Percentiles rank a stretch among this genome's conserved stretches.
phyloP scores from a whole-genome alignment of 805 yeast genomes.

The Monosporozyma unispora region DNA sequence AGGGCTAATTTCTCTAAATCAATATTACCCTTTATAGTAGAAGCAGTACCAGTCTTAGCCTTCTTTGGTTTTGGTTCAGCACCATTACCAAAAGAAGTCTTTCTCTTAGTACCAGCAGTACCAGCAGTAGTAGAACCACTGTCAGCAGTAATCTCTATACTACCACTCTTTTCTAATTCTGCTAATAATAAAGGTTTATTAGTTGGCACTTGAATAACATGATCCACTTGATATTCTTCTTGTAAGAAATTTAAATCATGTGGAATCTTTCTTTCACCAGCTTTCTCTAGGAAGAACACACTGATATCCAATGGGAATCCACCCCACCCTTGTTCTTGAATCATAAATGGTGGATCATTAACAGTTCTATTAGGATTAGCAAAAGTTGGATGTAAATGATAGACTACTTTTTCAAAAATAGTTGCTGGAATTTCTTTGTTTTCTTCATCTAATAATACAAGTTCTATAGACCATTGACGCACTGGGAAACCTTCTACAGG shows the following conservation, averaged over 20 bases:
- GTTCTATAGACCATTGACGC: slow-evolving; percentile 85
- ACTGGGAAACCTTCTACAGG: slow-evolving; percentile 89
- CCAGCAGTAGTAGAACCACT: slow-evolving; percentile 12
- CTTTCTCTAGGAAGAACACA: slow-evolving; percentile 73
- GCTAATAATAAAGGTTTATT: slow-evolving; percentile 64
- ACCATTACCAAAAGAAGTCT: slow-evolving; percentile 13
- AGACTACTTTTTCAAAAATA: slow-evolving; percentile 85
- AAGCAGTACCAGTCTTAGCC: slow-evolving; percentile 35
- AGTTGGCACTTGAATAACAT: slow-evolving; percentile 66
- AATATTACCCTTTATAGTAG: slow-evolving; percentile 59
- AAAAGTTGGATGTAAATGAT: slow-evolving; percentile 91
- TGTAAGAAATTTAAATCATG: slow-evolving; percentile 86
- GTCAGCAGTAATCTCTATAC: slow-evolving; percentile 48
- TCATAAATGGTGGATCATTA: slow-evolving; percentile 75
- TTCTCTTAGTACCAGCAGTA: slow-evolving; percentile 17
- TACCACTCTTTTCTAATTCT: slow-evolving; percentile 72
- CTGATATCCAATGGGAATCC: slow-evolving; percentile 85
- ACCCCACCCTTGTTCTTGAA: slow-evolving; percentile 97
- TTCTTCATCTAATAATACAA: slow-evolving; percentile 63
- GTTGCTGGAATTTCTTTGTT: slow-evolving; percentile 85
- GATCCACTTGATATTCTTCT: slow-evolving; percentile 71
- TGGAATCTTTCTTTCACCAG: slow-evolving; percentile 76
- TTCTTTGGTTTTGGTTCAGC: slow-evolving; percentile 39
- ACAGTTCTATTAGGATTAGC: slow-evolving; percentile 76
- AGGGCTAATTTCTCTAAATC: slow-evolving; percentile 88